phyloP scores from a whole-genome alignment of 768 basidiomycete species.

The Panaeolus papilionaceus region DNA sequence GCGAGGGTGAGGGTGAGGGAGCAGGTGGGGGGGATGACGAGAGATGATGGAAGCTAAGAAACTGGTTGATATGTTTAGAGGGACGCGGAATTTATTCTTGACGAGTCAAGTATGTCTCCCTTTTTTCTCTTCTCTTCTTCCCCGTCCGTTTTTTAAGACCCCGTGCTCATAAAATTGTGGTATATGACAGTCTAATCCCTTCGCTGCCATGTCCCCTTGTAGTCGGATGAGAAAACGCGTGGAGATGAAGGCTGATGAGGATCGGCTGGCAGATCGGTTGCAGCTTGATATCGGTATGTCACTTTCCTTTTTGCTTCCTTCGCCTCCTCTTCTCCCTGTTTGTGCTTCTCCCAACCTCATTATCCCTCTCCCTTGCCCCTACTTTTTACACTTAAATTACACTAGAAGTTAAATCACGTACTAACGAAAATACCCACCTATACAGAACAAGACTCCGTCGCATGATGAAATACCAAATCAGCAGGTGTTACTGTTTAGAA shows the following conservation, averaged over 20 bases:
- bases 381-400: neutral
- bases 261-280: constrained; percentile 76
- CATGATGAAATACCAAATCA: constrained; percentile 51
- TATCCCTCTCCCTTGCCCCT: neutral
- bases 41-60: constrained; percentile 81
- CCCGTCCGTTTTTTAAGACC: neutral
- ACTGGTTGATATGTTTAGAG: constrained; percentile 87
- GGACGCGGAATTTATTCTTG: constrained; percentile 84
- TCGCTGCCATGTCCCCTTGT: constrained; percentile 73
- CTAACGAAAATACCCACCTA: neutral
- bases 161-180: neutral
- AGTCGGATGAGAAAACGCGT: constrained; percentile 43
- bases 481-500: constrained; percentile 75
- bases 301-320: neutral
- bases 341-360: too few species aligned
- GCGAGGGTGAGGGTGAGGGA: neutral
- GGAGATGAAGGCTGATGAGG: constrained; percentile 63
- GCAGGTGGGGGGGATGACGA: neutral
- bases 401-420: neutral
- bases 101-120: constrained; percentile 68
- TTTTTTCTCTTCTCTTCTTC: neutral
- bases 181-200: constrained; percentile 51
- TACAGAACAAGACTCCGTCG: constrained; percentile 65
- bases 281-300: constrained; percentile 73
- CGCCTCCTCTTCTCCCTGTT: neutral